Evolutionary conservation across 495 filamentous ascomycete species (phyloP).

Genomic region (Xylaria castorea): DNA sequence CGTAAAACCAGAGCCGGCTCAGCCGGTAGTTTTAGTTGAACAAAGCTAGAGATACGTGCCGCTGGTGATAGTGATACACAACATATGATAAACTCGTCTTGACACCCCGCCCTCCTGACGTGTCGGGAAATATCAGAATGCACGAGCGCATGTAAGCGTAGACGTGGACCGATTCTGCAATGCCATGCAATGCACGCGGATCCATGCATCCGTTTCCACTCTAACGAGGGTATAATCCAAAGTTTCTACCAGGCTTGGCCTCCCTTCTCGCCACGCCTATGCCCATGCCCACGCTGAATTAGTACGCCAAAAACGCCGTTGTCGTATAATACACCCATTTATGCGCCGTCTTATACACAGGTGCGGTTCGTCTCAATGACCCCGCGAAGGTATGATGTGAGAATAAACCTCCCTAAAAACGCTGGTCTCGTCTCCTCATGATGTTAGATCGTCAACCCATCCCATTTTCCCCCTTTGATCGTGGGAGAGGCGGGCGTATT

Average conservation of each 20-base stretch:
- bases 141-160: not conserved
- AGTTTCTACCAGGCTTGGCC: not conserved
- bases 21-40: not conserved
- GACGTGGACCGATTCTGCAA: not conserved
- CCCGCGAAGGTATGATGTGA: constrained; percentile 27
- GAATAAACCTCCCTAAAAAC: not conserved
- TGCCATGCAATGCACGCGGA: constrained; percentile 29
- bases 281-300: constrained; percentile 1
- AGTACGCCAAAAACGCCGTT: constrained; percentile 37
- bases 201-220: constrained; percentile 28
- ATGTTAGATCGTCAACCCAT: constrained; percentile 61
- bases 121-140: not conserved
- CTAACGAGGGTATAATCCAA: constrained; percentile 15
- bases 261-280: not conserved
- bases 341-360: constrained; percentile 7
- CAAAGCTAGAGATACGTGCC: not conserved
- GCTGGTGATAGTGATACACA: not conserved
- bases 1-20: not conserved
- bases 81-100: not conserved
- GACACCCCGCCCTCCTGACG: too few species aligned
- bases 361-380: not conserved
- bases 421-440: constrained; percentile 25
- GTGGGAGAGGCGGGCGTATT: constrained; percentile 72
- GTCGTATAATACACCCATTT: constrained; percentile 32
- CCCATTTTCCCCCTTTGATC: constrained; percentile 71